These are phyloP conservation scores for Haplosporangium gracile DNA, from an alignment of 192 early-diverging fungal species.

Conservation along the genomic window DNA sequence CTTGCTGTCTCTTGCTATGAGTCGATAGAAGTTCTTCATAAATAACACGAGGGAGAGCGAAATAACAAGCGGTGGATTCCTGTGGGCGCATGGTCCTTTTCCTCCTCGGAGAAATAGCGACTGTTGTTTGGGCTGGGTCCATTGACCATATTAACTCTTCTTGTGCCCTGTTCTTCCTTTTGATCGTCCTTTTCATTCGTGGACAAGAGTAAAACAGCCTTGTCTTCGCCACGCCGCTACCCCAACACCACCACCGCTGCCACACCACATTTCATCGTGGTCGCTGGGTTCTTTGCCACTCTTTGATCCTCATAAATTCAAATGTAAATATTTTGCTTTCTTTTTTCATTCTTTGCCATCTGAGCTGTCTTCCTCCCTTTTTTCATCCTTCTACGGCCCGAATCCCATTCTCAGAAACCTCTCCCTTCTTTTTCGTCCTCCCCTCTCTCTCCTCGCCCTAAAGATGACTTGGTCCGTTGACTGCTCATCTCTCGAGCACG, in stretches of 20 bases:
- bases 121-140: background rate
- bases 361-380: background rate
- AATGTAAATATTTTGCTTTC: background rate
- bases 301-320: background rate
- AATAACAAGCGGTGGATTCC: background rate
- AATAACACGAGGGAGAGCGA: background rate
- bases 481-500: slow-evolving; percentile 3
- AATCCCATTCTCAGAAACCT: background rate
- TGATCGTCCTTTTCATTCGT: background rate
- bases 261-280: background rate
- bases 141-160: background rate
- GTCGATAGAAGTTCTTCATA: background rate
- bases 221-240: background rate
- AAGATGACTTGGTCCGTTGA: slow-evolving; percentile 26
- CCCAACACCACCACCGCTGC: too few species aligned
- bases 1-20: too few species aligned
- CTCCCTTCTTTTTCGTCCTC: background rate
- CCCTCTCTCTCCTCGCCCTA: background rate
- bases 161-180: background rate
- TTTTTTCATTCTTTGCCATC: background rate
- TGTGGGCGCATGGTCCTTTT: background rate
- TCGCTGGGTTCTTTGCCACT: too few species aligned
- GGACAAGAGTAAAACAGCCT: background rate
- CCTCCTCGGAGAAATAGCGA: background rate
- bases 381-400: background rate